Evolutionary conservation across 768 basidiomycete species (phyloP).

Genomic region (Scleroderma citrinum): DNA sequence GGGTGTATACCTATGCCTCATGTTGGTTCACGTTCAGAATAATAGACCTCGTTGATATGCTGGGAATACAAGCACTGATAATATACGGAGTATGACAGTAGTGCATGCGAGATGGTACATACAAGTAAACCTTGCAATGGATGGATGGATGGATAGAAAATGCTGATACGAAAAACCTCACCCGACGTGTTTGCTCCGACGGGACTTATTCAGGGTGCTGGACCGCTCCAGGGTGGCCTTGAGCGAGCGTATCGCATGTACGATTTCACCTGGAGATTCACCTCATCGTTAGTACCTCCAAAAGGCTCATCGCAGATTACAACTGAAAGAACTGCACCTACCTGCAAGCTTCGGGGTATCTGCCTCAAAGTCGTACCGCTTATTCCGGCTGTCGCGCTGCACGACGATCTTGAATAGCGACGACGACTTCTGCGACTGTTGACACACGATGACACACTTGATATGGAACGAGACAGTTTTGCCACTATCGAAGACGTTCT

Average conservation of each 20-base stretch:
- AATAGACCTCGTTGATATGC: no score
- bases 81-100: no score
- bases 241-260: slow-evolving; percentile 61
- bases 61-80: no score
- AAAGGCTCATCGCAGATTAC: no score
- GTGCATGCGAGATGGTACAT: background rate
- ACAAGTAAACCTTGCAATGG: background rate
- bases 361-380: slow-evolving; percentile 96
- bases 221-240: slow-evolving; percentile 61
- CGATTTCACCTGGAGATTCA: slow-evolving; percentile 57
- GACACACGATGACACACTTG: slow-evolving; percentile 77
- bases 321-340: no score
- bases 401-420: slow-evolving; percentile 88
- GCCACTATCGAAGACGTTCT: slow-evolving; percentile 81
- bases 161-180: slow-evolving; percentile 16
- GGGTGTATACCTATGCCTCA: no score
- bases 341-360: slow-evolving; percentile 78
- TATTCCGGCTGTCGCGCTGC: slow-evolving; percentile 65
- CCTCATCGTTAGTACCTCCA: no score
- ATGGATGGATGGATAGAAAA: background rate
- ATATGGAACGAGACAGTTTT: slow-evolving; percentile 93
- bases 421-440: slow-evolving; percentile 74
- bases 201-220: slow-evolving; percentile 53
- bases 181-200: slow-evolving; percentile 56
- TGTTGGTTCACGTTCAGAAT: no score